Evolutionary conservation across 2,329 filamentous ascomycete species (phyloP), one percentile per base, ranked within the genome.

Genomic region (Leptographium lundbergii): DNA sequence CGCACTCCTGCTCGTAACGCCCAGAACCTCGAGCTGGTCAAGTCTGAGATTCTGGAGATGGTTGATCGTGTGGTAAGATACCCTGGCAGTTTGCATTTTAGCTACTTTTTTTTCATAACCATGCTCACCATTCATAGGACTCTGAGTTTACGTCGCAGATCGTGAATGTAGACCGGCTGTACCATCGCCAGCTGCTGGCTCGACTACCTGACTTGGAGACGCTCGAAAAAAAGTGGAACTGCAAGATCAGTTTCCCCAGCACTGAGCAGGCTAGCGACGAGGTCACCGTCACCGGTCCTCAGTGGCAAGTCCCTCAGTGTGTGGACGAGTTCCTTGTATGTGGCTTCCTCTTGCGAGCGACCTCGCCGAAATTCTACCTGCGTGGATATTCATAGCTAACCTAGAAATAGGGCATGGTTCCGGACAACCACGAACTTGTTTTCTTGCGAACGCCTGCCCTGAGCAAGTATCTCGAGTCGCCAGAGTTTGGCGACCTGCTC

Each of bases 31-130:
- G 94, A 99, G 71, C 82, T 96, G 34, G 94, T 99, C 66, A 99
- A 99, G 78, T 91, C 95, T 66, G 94, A 99, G 75, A 99, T 99
- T 69, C 85, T 99, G 78, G 94, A 97, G 70, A 97, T 99, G 94
- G 94, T 99, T 58, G 94, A 97, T 73, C 89, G 94, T 75, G 90
- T 88, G 63, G 85, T 88, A 75, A 74, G 84, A 80, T 19, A 6
- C 17, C 50, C 65, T 56, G 27, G 60, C 66, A 32, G 64, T 13
- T 48, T 34, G 13, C 34, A 32, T 2, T 19, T 7, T 32, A 11
- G 6, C 10, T 6, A 6, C 47, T 22, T 34, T 34, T 7, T 10
- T 10, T 34, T 42, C 19, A 25, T 19, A n/a, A 11, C 6, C n/a
- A 22, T 58, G 50, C 64, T 66, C 42, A 64, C 56, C 4, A 3